A percentile compares a stretch with the other conserved stretches of the same genome.
phyloP scores from a whole-genome alignment of 2,329 filamentous ascomycete genomes.

The Oidium heveae region DNA sequence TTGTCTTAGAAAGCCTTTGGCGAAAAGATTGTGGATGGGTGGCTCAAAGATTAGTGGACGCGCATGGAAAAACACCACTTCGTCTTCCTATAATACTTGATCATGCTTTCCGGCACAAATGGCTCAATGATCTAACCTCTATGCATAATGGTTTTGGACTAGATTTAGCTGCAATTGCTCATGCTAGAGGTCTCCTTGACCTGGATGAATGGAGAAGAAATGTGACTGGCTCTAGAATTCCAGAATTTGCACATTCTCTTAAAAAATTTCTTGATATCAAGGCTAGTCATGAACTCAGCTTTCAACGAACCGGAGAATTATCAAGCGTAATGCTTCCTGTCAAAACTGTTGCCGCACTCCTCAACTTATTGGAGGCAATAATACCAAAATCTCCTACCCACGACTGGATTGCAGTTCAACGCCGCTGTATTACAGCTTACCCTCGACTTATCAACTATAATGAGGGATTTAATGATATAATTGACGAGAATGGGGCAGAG shows the following conservation, averaged over 20 bases:
- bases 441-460: conserved; percentile 91
- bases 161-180: conserved; percentile 65
- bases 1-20: conserved; percentile 81
- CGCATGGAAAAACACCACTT: conserved; percentile 43
- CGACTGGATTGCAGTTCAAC: conserved; percentile 58
- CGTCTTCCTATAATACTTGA: conserved; percentile 48
- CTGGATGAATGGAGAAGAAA: conserved; percentile 59
- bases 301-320: conserved; percentile 40
- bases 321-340: conserved; percentile 56
- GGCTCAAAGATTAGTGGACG: conserved; percentile 50
- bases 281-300: conserved; percentile 52
- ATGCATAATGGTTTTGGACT: conserved; percentile 51
- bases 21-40: conserved; percentile 77
- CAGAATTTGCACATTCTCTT: conserved; percentile 44
- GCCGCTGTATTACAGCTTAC: conserved; percentile 75
- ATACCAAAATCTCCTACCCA: conserved; percentile 30
- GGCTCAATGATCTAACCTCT: conserved; percentile 53
- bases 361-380: conserved; percentile 55
- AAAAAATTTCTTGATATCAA: conserved; percentile 68
- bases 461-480: conserved; percentile 73
- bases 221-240: conserved; percentile 27
- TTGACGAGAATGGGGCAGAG: conserved; percentile 58
- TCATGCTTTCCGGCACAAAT: conserved; percentile 56
- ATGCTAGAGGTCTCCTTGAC: conserved; percentile 58
- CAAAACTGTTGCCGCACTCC: conserved; percentile 57